Percentiles rank a stretch among this genome's conserved stretches.
Evolutionary conservation across 495 filamentous ascomycete genomes (phyloP).

Genomic region (Trypethelium eluteriae): DNA sequence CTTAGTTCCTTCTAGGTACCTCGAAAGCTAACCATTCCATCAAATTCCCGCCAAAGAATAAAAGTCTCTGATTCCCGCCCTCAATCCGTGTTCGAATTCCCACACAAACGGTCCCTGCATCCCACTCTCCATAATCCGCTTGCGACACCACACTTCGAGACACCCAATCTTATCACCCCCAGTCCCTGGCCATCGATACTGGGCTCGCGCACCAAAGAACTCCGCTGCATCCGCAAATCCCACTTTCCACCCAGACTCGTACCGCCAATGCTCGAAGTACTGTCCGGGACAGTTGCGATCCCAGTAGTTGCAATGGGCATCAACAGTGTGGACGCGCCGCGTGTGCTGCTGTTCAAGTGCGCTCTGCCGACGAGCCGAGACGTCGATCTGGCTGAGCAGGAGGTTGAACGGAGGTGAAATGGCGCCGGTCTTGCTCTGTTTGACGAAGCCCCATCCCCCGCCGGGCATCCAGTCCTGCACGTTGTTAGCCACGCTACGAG

Average conservation of each 20-base stretch:
- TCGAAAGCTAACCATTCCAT: not conserved
- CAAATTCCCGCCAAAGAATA: slow-evolving; percentile 16
- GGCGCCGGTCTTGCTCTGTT: slow-evolving; percentile 39
- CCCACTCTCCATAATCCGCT: slow-evolving; percentile 44
- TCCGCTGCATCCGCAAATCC: slow-evolving; percentile 44
- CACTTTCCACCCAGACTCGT: slow-evolving; percentile 45
- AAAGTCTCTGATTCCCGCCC: slow-evolving; percentile 42
- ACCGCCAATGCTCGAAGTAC: slow-evolving; percentile 45
- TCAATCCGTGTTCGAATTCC: slow-evolving; percentile 49
- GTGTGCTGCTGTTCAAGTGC: slow-evolving; percentile 33
- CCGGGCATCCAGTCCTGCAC: slow-evolving; percentile 44
- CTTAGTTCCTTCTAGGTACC: too few relatives aligned
- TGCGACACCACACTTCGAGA: slow-evolving; percentile 47
- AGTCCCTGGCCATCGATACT: slow-evolving; percentile 11
- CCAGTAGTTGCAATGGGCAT: slow-evolving; percentile 42
- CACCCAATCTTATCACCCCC: slow-evolving; percentile 47
- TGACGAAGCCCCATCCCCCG: slow-evolving; percentile 48
- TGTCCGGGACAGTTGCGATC: slow-evolving; percentile 35
- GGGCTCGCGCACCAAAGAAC: slow-evolving; percentile 41
- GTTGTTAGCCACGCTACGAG: not conserved
- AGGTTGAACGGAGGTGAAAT: slow-evolving; percentile 37
- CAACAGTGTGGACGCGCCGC: slow-evolving; percentile 29
- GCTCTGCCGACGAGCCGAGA: slow-evolving; percentile 27
- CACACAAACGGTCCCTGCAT: slow-evolving; percentile 38
- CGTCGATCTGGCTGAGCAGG: slow-evolving; percentile 29